phyloP scores from a whole-genome alignment of 1,139 yeast species.

The Saccharomyces hybrid region DNA sequence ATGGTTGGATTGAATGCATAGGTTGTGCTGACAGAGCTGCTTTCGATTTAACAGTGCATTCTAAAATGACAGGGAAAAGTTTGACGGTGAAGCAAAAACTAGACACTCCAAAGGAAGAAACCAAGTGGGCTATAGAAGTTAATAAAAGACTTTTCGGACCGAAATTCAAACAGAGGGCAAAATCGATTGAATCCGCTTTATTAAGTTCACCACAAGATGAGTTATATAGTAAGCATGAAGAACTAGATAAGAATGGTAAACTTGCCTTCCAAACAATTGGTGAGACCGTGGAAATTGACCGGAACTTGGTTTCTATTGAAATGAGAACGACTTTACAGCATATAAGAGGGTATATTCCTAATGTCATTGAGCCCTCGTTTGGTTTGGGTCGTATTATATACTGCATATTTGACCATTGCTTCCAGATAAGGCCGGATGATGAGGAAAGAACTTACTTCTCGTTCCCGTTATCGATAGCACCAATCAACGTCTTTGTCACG shows the following conservation, averaged over 20 bases:
- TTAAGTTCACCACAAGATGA: conserved; percentile 74
- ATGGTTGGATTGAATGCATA: conserved; percentile 99
- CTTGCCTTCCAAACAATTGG: conserved; percentile 59
- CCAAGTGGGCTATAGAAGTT: conserved; percentile 73
- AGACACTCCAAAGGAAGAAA: conserved; percentile 75
- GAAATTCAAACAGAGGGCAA: conserved; percentile 93
- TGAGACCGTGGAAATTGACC: conserved; percentile 45
- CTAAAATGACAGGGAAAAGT: conserved; percentile 92
- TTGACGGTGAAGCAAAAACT: conserved; percentile 88
- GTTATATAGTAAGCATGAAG: conserved; percentile 66
- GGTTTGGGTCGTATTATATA: conserved; percentile 98
- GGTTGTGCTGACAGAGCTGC: conserved; percentile 99
- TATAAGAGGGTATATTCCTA: conserved; percentile 91
- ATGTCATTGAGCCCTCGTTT: conserved; percentile 97
- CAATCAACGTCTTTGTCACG: conserved; percentile 92
- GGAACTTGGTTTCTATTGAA: conserved; percentile 63
- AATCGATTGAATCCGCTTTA: conserved; percentile 79
- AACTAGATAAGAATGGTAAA: conserved; percentile 55
- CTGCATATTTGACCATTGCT: conserved; percentile 86
- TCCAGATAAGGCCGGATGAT: conserved; percentile 93
- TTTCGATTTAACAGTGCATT: conserved; percentile 89
- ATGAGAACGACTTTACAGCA: conserved; percentile 79
- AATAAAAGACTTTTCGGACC: conserved; percentile 97
- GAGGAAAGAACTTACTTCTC: conserved; percentile 86
- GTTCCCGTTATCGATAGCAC: conserved; percentile 93